Percentiles rank a stretch among this genome's conserved stretches.
These are phyloP conservation scores for Croton setiger DNA, from an alignment of 441 rosid species.

Conservation along the genomic window DNA sequence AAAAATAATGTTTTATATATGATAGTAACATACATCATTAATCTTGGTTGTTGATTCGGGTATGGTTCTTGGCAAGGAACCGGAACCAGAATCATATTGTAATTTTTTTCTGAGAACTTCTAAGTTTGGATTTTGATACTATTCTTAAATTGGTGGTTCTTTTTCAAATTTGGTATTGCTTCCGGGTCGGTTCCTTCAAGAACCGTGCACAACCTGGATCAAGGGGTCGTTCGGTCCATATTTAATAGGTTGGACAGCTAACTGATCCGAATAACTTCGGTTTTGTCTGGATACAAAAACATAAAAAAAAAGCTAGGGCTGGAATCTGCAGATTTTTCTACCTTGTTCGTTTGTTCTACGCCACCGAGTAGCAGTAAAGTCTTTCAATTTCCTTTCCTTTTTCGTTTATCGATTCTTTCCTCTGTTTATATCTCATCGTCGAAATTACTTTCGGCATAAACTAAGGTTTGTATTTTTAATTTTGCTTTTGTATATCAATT, in stretches of 20 bases:
- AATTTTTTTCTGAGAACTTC: too few relatives aligned
- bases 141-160: too few relatives aligned
- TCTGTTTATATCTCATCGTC: not conserved
- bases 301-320: not conserved
- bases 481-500: not conserved
- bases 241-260: not conserved
- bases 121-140: too few relatives aligned
- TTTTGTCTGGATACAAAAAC: not conserved
- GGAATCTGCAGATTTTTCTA: not conserved
- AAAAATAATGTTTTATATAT: too few relatives aligned
- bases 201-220: not conserved
- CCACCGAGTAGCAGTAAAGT: not conserved
- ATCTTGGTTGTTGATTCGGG: too few relatives aligned
- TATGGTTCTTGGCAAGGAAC: too few relatives aligned
- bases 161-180: too few relatives aligned
- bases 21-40: too few relatives aligned
- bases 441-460: not conserved
- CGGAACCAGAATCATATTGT: too few relatives aligned
- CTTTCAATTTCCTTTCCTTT: not conserved
- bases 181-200: too few relatives aligned
- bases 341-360: not conserved
- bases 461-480: not conserved
- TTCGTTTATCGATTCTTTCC: not conserved
- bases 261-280: not conserved
- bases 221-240: not conserved